A percentile compares a stretch with the other conserved stretches of the same genome.
Evolutionary conservation across 1,284 basidiomycete genomes (phyloP).

Genomic region (Trichosporon asahii): DNA sequence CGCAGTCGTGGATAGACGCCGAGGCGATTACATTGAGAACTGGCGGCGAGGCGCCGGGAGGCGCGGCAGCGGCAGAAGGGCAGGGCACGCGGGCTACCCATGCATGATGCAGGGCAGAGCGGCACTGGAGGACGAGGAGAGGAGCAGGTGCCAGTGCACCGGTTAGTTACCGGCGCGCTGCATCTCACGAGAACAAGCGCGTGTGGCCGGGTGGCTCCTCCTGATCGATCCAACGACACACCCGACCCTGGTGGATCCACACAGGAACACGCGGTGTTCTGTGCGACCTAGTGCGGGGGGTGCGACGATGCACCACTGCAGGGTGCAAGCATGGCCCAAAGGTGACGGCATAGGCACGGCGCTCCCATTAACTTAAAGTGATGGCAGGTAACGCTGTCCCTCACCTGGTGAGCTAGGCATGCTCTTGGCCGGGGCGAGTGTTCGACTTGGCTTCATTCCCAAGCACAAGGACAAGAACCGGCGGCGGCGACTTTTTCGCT

Average conservation of each 20-base stretch:
- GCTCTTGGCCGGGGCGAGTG: background rate
- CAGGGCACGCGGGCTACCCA: background rate
- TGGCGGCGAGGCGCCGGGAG: background rate
- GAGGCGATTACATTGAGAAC: background rate
- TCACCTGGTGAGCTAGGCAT: background rate
- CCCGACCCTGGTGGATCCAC: background rate
- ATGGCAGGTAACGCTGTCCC: background rate
- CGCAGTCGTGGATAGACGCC: constrained; percentile 1
- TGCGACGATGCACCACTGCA: background rate
- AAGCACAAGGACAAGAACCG: background rate
- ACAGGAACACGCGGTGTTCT: background rate
- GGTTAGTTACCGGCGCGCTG: background rate
- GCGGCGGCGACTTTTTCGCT: background rate
- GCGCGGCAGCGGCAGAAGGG: background rate
- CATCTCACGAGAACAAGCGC: background rate
- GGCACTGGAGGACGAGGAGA: background rate
- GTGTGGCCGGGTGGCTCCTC: background rate
- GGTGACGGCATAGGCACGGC: background rate
- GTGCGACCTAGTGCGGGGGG: background rate
- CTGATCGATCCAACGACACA: background rate
- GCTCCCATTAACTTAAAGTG: constrained; percentile 3
- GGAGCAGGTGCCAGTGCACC: background rate
- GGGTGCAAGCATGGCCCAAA: background rate
- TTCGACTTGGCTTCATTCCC: background rate
- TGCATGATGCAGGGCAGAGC: background rate